A percentile compares a stretch with the other conserved stretches of the same genome.
Evolutionary conservation across 1,139 yeast genomes (phyloP).

Genomic region (Pichia sp.): DNA sequence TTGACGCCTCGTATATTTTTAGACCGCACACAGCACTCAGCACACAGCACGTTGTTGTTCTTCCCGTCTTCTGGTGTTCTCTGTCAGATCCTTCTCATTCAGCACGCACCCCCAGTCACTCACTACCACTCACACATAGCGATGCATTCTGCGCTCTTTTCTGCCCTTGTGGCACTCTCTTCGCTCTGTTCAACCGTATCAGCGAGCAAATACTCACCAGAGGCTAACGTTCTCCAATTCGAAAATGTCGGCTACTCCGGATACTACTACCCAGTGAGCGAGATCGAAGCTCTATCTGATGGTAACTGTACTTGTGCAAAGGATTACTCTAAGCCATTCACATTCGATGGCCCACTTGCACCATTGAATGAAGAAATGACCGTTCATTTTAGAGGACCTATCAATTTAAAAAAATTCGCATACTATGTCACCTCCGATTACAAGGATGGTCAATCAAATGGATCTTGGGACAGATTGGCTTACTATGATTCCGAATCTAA

Average conservation of each 20-base stretch:
- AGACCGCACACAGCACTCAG: background rate
- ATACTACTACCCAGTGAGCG: constrained; percentile 45
- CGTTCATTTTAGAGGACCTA: constrained; percentile 80
- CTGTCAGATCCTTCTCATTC: no score
- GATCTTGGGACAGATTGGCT: constrained; percentile 40
- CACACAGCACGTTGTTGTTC: no score
- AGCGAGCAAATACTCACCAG: constrained; percentile 15
- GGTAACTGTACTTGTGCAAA: constrained; percentile 50
- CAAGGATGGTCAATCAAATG: constrained; percentile 26
- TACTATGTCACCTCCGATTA: constrained; percentile 42
- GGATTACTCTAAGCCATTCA: constrained; percentile 30
- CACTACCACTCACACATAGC: no score
- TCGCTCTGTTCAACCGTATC: background rate
- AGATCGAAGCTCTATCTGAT: constrained; percentile 37
- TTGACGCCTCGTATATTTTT: background rate
- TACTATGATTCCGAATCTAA: constrained; percentile 36
- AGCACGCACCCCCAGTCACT: no score
- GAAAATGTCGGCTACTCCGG: constrained; percentile 64
- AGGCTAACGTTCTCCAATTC: constrained; percentile 40
- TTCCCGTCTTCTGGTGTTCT: no score
- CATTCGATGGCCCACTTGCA: constrained; percentile 56
- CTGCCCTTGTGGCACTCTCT: background rate
- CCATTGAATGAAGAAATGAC: constrained; percentile 66
- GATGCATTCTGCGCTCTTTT: no score
- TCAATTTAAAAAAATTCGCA: constrained; percentile 55